These are phyloP conservation scores for Malassezia equina DNA, from an alignment of 1,284 basidiomycete species.

Conservation along the genomic window DNA sequence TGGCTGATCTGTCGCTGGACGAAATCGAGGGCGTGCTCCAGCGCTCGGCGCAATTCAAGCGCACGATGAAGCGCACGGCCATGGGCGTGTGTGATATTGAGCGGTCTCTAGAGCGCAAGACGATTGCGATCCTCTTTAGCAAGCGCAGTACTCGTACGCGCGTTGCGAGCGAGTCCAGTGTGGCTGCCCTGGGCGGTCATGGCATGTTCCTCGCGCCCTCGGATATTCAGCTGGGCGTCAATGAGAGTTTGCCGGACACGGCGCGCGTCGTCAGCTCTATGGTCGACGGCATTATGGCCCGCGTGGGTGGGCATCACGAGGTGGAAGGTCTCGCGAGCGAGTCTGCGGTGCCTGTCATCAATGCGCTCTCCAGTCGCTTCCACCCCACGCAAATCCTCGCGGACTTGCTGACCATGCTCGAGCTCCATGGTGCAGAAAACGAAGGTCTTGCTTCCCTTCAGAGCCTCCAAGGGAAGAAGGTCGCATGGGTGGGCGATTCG, in stretches of 20 bases:
- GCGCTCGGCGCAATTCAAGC: conserved; percentile 61
- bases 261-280: conserved; percentile 75
- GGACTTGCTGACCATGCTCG: conserved; percentile 79
- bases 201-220: conserved; percentile 80
- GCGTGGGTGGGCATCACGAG: conserved; percentile 81
- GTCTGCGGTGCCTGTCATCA: conserved; percentile 84
- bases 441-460: conserved; percentile 42
- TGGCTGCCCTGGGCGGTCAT: conserved; percentile 55
- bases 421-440: conserved; percentile 50
- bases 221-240: conserved; percentile 93
- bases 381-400: conserved; percentile 94
- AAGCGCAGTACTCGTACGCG: conserved; percentile 90
- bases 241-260: conserved; percentile 76
- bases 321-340: conserved; percentile 83
- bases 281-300: conserved; percentile 93
- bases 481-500: conserved; percentile 83
- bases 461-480: conserved; percentile 44
- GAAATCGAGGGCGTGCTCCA: conserved; percentile 61
- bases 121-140: conserved; percentile 78
- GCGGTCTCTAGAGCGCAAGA: conserved; percentile 64
- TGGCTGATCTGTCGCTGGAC: conserved; percentile 66
- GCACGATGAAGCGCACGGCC: conserved; percentile 25
- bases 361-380: conserved; percentile 88
- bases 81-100: conserved; percentile 21
- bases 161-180: conserved; percentile 67